Evolutionary conservation across 805 yeast species (phyloP).

Genomic region (Metschnikowia cerradonensis): DNA sequence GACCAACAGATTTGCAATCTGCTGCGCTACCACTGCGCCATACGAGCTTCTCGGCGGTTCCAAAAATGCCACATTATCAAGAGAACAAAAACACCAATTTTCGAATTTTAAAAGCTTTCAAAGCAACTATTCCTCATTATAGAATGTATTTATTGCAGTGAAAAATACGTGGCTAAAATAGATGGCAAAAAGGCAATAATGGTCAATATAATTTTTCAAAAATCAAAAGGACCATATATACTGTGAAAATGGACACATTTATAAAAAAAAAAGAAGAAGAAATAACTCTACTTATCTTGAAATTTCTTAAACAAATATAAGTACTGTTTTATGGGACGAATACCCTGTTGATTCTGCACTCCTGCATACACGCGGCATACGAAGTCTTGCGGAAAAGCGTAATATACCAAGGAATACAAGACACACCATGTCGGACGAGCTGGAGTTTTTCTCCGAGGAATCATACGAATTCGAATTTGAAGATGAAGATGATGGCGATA

Average conservation of each 20-base stretch:
- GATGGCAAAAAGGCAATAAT: no score
- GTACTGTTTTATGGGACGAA: background rate
- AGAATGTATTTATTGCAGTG: no score
- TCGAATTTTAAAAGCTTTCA: no score
- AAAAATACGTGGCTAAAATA: no score
- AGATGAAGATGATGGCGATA: constrained; percentile 29
- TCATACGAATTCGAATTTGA: constrained; percentile 39
- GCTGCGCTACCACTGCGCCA: constrained; percentile 99
- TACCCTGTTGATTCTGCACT: background rate
- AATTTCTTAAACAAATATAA: background rate
- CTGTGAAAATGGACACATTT: no score
- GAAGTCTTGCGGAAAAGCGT: background rate
- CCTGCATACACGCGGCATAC: background rate
- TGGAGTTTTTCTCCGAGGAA: constrained; percentile 34
- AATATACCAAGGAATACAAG: background rate
- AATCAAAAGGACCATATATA: no score
- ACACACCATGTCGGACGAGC: constrained; percentile 32
- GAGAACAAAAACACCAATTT: background rate
- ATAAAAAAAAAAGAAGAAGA: no score
- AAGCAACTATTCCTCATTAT: no score
- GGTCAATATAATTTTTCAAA: no score
- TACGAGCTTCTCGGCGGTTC: constrained; percentile 43
- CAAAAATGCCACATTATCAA: no score
- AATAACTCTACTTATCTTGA: no score
- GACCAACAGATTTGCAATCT: constrained; percentile 99